These are phyloP conservation scores for Boeremia lycopersici DNA, from an alignment of 2,329 filamentous ascomycete species.

Conservation along the genomic window DNA sequence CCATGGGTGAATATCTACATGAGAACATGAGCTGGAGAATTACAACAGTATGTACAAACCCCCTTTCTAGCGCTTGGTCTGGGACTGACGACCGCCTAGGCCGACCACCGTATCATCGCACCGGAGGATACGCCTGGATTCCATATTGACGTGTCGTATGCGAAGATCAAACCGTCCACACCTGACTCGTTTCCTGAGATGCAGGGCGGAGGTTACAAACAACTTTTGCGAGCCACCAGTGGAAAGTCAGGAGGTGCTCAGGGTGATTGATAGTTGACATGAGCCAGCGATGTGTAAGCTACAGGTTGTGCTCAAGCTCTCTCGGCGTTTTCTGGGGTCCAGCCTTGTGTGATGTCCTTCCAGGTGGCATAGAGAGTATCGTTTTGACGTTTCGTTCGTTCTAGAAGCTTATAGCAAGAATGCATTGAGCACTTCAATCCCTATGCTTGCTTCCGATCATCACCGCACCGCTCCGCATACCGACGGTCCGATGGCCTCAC, in stretches of 20 bases:
- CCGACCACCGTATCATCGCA: slow-evolving; percentile 45
- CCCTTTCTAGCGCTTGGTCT: neutral
- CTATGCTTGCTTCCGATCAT: slow-evolving; percentile 10
- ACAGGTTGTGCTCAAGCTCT: neutral
- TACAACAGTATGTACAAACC: slow-evolving; percentile 19
- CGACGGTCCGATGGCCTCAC: slow-evolving; percentile 3
- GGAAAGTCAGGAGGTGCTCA: slow-evolving; percentile 10
- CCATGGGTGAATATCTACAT: slow-evolving; percentile 29
- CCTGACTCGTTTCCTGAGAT: slow-evolving; percentile 21
- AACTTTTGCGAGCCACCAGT: slow-evolving; percentile 13
- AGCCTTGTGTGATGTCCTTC: neutral
- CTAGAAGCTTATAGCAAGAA: slow-evolving; percentile 8
- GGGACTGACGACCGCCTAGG: slow-evolving; percentile 29
- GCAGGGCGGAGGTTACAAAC: slow-evolving; percentile 15
- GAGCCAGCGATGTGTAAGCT: neutral
- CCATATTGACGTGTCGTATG: slow-evolving; percentile 48
- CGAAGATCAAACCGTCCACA: slow-evolving; percentile 47
- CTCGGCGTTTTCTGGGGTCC: slow-evolving; percentile 2
- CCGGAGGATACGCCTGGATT: slow-evolving; percentile 45
- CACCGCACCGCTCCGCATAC: slow-evolving; percentile 10
- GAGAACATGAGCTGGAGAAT: slow-evolving; percentile 35
- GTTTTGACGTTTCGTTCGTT: slow-evolving; percentile 4
- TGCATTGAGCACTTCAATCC: slow-evolving; percentile 10
- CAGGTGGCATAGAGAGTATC: neutral
- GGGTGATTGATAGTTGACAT: neutral